These are phyloP conservation scores for Daldinia sp. DNA, from an alignment of 2,329 filamentous ascomycete genomes.

Conservation along the genomic window DNA sequence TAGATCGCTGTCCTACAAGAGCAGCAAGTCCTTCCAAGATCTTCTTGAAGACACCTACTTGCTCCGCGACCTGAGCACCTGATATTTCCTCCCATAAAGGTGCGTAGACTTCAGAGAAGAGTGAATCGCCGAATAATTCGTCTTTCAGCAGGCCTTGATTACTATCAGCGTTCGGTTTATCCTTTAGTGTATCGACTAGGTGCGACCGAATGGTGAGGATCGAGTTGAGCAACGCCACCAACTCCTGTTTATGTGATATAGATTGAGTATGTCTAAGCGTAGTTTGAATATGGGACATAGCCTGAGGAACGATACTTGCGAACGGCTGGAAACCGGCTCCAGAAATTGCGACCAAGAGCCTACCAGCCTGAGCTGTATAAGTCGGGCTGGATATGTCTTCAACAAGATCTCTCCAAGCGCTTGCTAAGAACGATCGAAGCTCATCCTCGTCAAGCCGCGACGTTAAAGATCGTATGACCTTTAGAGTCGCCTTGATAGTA, in stretches of 20 bases:
- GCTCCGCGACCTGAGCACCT: constrained; percentile 29
- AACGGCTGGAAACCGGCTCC: constrained; percentile 60
- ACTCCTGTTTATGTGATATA: constrained; percentile 58
- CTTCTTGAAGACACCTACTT: constrained; percentile 40
- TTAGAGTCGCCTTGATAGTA: constrained; percentile 63
- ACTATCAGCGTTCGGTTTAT: not conserved
- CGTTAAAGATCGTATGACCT: constrained; percentile 61
- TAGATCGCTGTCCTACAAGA: constrained; percentile 42
- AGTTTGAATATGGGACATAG: constrained; percentile 58
- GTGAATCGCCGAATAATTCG: constrained; percentile 44
- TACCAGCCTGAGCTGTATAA: constrained; percentile 61
- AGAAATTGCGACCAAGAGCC: constrained; percentile 60
- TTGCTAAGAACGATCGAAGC: constrained; percentile 56
- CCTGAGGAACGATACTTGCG: constrained; percentile 54
- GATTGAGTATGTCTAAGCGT: constrained; percentile 61
- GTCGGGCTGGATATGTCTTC: constrained; percentile 62
- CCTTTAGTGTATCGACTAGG: constrained; percentile 30
- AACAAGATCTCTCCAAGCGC: constrained; percentile 61
- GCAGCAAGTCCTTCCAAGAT: constrained; percentile 43
- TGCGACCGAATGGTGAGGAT: constrained; percentile 50
- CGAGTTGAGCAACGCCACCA: constrained; percentile 60
- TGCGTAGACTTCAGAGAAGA: constrained; percentile 43
- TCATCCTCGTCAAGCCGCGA: constrained; percentile 54
- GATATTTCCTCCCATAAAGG: constrained; percentile 41
- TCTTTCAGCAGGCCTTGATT: constrained; percentile 36